phyloP scores from a whole-genome alignment of 345 rosid species.

The Citrus australasica region DNA sequence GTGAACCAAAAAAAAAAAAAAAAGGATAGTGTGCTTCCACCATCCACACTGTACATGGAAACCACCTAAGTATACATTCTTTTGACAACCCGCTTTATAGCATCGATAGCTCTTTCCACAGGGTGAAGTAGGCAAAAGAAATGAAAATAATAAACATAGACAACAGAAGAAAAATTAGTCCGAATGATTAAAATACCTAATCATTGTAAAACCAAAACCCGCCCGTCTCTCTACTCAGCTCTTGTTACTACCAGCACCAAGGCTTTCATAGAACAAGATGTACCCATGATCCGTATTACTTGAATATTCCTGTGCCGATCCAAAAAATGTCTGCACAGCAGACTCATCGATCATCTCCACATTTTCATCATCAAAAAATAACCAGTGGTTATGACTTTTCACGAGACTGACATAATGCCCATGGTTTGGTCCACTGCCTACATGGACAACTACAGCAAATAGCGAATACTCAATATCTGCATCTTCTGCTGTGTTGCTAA shows the following conservation, averaged over 20 bases:
- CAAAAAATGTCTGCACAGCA: constrained; percentile 95
- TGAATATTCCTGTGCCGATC: constrained; percentile 94
- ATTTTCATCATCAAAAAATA: constrained; percentile 93
- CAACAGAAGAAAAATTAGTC: constrained; percentile 22
- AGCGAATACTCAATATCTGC: constrained; percentile 89
- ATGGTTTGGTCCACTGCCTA: constrained; percentile 97
- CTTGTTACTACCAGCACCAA: constrained; percentile 47
- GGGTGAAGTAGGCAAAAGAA: constrained; percentile 21
- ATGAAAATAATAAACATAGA: constrained; percentile 16
- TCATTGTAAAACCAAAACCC: constrained; percentile 13
- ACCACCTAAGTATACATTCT: constrained; percentile 45
- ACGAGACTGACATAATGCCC: constrained; percentile 97
- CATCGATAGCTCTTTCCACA: constrained; percentile 31
- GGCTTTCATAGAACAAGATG: constrained; percentile 94
- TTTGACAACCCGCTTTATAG: constrained; percentile 26
- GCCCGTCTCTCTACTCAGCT: constrained; percentile 32
- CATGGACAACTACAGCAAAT: constrained; percentile 97
- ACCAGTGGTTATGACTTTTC: constrained; percentile 99
- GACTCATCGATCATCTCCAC: constrained; percentile 99
- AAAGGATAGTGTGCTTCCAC: constrained; percentile 43
- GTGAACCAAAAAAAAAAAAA: constrained; percentile 15
- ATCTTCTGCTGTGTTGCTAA: constrained; percentile 89
- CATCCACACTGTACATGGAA: constrained; percentile 60
- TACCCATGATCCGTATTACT: constrained; percentile 98
- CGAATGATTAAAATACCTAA: constrained; percentile 41